These are phyloP conservation scores for Trametes coccinea DNA, from an alignment of 768 basidiomycete genomes.

Conservation along the genomic window DNA sequence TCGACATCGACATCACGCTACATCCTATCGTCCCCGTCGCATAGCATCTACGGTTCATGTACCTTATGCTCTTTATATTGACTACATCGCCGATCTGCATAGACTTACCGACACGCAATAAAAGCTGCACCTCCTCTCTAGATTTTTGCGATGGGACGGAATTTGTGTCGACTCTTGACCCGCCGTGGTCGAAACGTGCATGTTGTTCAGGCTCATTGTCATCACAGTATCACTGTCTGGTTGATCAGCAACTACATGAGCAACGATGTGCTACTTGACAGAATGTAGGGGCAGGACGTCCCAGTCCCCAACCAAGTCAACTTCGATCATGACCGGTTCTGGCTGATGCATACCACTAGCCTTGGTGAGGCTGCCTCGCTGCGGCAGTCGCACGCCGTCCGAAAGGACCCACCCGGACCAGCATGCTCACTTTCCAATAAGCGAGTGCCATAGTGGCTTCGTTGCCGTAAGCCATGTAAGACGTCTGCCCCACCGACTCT, in stretches of 20 bases:
- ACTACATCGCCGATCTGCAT: slow-evolving; percentile 7
- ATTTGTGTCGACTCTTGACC: no score
- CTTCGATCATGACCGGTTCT: no score
- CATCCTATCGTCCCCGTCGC: not conserved
- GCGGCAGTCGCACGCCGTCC: no score
- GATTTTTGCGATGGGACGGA: not conserved
- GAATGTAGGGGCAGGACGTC: no score
- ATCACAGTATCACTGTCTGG: no score
- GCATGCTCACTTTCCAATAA: not conserved
- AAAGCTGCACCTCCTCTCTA: slow-evolving; percentile 3
- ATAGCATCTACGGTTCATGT: slow-evolving; percentile 11
- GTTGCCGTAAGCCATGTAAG: not conserved
- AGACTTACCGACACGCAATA: slow-evolving; percentile 4
- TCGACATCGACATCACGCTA: not conserved
- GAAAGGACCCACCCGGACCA: not conserved
- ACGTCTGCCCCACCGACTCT: not conserved
- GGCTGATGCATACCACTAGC: no score
- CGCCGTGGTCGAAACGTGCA: no score
- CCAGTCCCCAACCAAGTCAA: no score
- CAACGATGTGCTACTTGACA: no score
- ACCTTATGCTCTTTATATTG: slow-evolving; percentile 22
- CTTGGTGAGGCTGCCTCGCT: no score
- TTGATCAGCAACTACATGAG: no score
- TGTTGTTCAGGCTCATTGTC: no score
- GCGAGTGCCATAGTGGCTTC: not conserved